Evolutionary conservation across 805 yeast species (phyloP), one percentile per base, ranked within the genome.

Genomic region (Candida maesae): DNA sequence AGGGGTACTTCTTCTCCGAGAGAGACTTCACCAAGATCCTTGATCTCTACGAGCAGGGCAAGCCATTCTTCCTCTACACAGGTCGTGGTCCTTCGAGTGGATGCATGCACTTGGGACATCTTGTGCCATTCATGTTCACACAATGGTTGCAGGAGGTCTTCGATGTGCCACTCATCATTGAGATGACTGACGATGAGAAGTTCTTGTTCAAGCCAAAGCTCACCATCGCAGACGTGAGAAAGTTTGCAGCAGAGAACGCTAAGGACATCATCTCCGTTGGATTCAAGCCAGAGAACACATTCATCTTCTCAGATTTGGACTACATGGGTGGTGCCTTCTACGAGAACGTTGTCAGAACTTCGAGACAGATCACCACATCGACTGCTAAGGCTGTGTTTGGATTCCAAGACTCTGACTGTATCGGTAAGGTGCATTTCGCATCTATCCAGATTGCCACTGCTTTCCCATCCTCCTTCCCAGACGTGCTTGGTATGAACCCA

Each of bases 101-200:
- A 54, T 83, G 93, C 16, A 83, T 93, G 86, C 99, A 93, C 63
- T 72, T 93, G 68, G 99, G 99, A 39, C 99, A 93, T 65, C 81
- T 91, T 89, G 76, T 90, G 46, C 99, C 99, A 14, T 93, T 93
- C 60, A 65, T 84, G 24, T 93, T 93, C 71, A 93, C 99, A 42
- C 89, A 90, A 65, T 93, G 98, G 98, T 74, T 93, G 56, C 99
- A 93, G 65, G 97, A 91, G 34, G 98, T 91, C 2, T 93, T 93
- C 62, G 98, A 93, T 61, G 96, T 79, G 44, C 98, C 99, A 16
- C 73, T 93, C 49, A 95, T 93, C 28, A 80, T 93, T 53, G 97
- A 93, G 65, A 68, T 88, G 66, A 90, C 97, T 3, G 99, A 93
- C 63, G 99, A 93, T 64, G 99, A 93, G 65, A 93, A 93, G 70